Evolutionary conservation across 495 filamentous ascomycete genomes (phyloP).

Genomic region (Penicillium atrosanguineum): DNA sequence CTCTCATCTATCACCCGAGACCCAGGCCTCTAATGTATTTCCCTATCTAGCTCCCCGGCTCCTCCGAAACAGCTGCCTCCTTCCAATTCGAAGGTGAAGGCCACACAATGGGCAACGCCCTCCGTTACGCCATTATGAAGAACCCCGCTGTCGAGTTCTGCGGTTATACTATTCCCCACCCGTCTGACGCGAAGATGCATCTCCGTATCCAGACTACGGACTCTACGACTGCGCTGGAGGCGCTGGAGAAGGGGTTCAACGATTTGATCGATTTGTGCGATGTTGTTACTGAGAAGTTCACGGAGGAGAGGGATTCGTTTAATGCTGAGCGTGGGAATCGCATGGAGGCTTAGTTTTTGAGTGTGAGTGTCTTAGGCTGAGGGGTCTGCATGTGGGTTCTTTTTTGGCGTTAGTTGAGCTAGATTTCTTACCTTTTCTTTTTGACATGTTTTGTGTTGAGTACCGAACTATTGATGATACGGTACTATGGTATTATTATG

Average conservation of each 20-base stretch:
- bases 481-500: no score
- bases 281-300: conserved; percentile 85
- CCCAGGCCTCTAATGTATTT: not conserved
- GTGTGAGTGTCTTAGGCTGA: not conserved
- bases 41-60: conserved; percentile 67
- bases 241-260: conserved; percentile 82
- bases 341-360: conserved; percentile 32
- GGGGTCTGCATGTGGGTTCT: conserved; percentile 18
- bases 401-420: not conserved
- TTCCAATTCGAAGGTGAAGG: conserved; percentile 93
- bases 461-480: no score
- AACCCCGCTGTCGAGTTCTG: conserved; percentile 97
- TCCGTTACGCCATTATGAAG: conserved; percentile 96
- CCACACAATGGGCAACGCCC: conserved; percentile 91
- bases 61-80: conserved; percentile 66
- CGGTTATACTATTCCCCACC: conserved; percentile 96
- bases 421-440: no score
- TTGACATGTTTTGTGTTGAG: no score
- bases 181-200: conserved; percentile 95
- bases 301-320: conserved; percentile 61
- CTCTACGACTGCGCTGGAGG: conserved; percentile 74
- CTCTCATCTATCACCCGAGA: not conserved
- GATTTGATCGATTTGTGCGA: conserved; percentile 90
- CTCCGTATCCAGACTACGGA: conserved; percentile 94
- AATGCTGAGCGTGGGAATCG: conserved; percentile 39